phyloP scores from a whole-genome alignment of 176 grass and related monocot species.

The Bonia amplexicaulis region DNA sequence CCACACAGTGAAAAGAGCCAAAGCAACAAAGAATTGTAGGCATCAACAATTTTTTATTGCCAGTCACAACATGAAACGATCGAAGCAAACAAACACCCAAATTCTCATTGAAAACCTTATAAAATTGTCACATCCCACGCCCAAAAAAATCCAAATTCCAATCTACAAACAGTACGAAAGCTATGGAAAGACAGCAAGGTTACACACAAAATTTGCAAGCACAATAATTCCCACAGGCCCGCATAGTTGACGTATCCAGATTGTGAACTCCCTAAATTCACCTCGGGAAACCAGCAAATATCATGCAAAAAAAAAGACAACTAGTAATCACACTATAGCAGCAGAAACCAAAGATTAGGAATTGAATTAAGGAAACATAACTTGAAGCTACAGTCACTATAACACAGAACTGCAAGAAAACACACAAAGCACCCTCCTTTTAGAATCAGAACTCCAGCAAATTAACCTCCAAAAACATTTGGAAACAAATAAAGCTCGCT shows the following conservation, averaged over 20 bases:
- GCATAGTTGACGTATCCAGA: neutral
- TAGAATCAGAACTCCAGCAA: neutral
- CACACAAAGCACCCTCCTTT: neutral
- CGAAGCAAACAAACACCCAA: neutral
- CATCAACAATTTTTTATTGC: neutral
- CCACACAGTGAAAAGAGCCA: neutral
- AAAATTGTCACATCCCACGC: neutral
- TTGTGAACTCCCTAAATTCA: neutral
- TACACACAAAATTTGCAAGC: neutral
- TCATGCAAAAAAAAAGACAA: neutral
- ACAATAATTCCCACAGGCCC: neutral
- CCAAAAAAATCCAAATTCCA: neutral
- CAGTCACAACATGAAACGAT: neutral
- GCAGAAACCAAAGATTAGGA: neutral
- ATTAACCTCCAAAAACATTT: neutral
- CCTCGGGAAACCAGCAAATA: neutral
- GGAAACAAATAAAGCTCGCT: neutral
- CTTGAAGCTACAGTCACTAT: neutral
- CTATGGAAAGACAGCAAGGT: neutral
- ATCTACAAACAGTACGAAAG: neutral
- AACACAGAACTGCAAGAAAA: neutral
- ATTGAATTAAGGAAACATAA: neutral
- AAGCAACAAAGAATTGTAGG: neutral
- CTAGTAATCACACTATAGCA: neutral
- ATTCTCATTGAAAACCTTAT: neutral